These are phyloP conservation scores for Globisporangium spiculum DNA, from an alignment of 352 stramenopile species.

Conservation along the genomic window DNA sequence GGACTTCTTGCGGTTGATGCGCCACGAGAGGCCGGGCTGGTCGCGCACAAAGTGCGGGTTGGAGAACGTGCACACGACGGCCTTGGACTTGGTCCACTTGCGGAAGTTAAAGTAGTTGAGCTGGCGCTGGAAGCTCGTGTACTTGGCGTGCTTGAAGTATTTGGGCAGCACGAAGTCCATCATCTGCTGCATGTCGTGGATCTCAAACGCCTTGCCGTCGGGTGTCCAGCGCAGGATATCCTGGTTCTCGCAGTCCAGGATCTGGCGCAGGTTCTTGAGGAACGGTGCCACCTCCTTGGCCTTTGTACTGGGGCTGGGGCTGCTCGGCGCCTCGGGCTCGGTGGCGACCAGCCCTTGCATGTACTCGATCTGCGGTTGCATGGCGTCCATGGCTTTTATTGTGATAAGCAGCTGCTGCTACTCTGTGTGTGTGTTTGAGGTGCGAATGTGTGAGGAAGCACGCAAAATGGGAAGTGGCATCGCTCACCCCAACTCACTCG, in stretches of 20 bases:
- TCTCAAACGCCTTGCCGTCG: slow-evolving; percentile 62
- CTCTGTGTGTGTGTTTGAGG: neutral
- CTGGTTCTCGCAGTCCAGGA: slow-evolving; percentile 50
- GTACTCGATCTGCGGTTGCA: neutral
- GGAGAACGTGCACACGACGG: slow-evolving; percentile 76
- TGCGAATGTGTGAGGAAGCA: neutral
- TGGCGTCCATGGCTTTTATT: neutral
- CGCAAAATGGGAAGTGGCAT: slow-evolving; percentile 7
- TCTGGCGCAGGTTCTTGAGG: slow-evolving; percentile 57
- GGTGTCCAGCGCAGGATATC: slow-evolving; percentile 49
- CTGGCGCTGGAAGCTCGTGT: slow-evolving; percentile 89
- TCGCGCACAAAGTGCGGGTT: slow-evolving; percentile 56
- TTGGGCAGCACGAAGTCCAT: slow-evolving; percentile 76
- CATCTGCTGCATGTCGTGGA: slow-evolving; percentile 69
- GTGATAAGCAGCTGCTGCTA: neutral
- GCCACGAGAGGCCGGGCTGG: slow-evolving; percentile 49
- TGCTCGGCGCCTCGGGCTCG: neutral
- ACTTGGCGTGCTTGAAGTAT: slow-evolving; percentile 91
- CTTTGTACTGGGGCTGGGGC: neutral
- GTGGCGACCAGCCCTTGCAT: neutral
- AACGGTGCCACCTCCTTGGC: slow-evolving; percentile 66
- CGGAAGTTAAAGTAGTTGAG: slow-evolving; percentile 92
- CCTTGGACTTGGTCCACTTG: slow-evolving; percentile 82
- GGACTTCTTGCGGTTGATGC: slow-evolving; percentile 65
- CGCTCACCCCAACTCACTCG: neutral